These are phyloP conservation scores for Luzula sylvatica DNA, from an alignment of 176 grass and related monocot species.

Conservation along the genomic window DNA sequence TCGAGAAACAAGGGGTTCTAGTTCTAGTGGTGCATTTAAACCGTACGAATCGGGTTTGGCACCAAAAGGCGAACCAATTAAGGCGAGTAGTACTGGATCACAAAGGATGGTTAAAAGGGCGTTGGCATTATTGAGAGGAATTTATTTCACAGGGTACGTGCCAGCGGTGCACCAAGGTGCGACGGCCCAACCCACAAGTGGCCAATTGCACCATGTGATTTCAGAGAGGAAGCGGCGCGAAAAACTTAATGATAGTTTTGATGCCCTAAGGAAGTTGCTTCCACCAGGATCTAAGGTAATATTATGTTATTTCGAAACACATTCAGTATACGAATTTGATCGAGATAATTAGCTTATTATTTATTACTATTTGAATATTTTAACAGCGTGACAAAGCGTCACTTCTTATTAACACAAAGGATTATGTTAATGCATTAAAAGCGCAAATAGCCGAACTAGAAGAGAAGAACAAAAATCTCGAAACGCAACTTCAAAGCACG, in stretches of 20 bases:
- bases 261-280: constrained; percentile 53
- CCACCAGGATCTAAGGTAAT: constrained; percentile 58
- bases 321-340: too few species aligned
- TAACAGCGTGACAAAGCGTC: constrained; percentile 80
- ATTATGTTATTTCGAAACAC: too few species aligned
- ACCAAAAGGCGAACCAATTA: not conserved
- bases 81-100: constrained; percentile 5
- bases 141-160: constrained; percentile 21
- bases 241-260: constrained; percentile 87
- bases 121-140: constrained; percentile 31
- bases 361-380: not conserved
- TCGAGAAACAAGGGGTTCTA: not conserved
- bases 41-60: constrained; percentile 34
- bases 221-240: constrained; percentile 74
- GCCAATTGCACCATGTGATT: constrained; percentile 83
- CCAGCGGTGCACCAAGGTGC: constrained; percentile 17
- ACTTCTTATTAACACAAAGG: constrained; percentile 55
- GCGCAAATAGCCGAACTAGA: constrained; percentile 47
- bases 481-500: constrained; percentile 14
- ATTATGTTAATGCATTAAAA: constrained; percentile 51
- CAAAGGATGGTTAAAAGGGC: constrained; percentile 69
- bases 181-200: constrained; percentile 14
- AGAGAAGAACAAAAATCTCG: constrained; percentile 55
- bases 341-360: not conserved
- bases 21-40: constrained; percentile 29